phyloP scores from a whole-genome alignment of 441 rosid genomes.

The Pelargonium citronellum region DNA sequence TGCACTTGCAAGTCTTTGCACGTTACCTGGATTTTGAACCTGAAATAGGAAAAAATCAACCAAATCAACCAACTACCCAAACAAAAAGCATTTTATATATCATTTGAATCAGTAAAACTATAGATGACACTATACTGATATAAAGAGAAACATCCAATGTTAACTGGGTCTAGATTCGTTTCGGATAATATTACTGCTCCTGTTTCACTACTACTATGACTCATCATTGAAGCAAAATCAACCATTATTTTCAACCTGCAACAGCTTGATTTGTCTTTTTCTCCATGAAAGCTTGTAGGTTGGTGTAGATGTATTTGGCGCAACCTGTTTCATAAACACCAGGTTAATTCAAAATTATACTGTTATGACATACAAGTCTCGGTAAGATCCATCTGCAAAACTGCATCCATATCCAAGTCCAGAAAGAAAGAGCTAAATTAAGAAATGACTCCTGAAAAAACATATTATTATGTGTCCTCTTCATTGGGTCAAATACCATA shows the following conservation, averaged over 20 bases:
- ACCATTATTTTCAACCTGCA: background rate
- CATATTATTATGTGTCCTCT: too few relatives aligned
- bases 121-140: background rate
- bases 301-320: too few relatives aligned
- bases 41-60: background rate
- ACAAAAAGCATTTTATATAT: background rate
- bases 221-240: too few relatives aligned
- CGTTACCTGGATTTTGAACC: conserved; percentile 19
- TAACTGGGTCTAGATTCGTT: background rate
- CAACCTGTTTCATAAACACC: background rate
- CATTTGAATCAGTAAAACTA: background rate
- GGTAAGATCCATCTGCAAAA: background rate
- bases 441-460: too few relatives aligned
- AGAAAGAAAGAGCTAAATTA: too few relatives aligned
- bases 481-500: background rate
- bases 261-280: background rate
- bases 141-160: background rate
- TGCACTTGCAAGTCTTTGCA: conserved; percentile 20
- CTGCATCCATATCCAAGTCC: background rate
- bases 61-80: too few relatives aligned
- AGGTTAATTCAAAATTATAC: too few relatives aligned
- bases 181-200: too few relatives aligned
- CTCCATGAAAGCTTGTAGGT: too few relatives aligned
- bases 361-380: too few relatives aligned
- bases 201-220: too few relatives aligned